A percentile compares a stretch with the other conserved stretches of the same genome.
These are phyloP conservation scores for Suillus cothurnatus DNA, from an alignment of 768 basidiomycete genomes.

Conservation along the genomic window DNA sequence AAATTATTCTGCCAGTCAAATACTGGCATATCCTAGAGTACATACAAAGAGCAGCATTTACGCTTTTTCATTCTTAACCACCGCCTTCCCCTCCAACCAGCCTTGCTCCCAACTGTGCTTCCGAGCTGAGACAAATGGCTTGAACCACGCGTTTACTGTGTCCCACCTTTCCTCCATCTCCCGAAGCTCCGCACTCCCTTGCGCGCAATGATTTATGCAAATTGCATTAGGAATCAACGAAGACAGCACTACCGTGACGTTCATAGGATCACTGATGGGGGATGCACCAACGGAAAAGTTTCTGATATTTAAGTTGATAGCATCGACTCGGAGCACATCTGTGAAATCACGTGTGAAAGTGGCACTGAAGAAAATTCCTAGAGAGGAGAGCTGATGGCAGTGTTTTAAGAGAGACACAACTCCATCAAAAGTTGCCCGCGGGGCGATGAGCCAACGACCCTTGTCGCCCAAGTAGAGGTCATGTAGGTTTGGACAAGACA, in stretches of 20 bases:
- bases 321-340: not conserved
- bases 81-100: not conserved
- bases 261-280: not conserved
- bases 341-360: not conserved
- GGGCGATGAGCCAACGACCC: not conserved
- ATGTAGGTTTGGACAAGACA: not conserved
- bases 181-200: not conserved
- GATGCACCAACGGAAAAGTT: not conserved
- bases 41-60: not conserved
- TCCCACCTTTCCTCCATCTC: not conserved
- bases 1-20: not conserved
- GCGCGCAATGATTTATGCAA: not conserved
- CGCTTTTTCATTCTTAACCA: not conserved
- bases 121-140: not conserved
- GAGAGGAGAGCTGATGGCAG: not conserved
- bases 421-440: not conserved
- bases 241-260: not conserved
- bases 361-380: not conserved
- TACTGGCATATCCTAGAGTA: not conserved
- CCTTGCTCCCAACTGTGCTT: not conserved
- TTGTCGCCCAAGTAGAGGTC: not conserved
- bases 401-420: not conserved
- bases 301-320: not conserved
- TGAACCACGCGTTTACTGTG: not conserved
- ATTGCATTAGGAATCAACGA: not conserved